phyloP scores from a whole-genome alignment of 2,329 filamentous ascomycete species.

The Cercospora janseana region DNA sequence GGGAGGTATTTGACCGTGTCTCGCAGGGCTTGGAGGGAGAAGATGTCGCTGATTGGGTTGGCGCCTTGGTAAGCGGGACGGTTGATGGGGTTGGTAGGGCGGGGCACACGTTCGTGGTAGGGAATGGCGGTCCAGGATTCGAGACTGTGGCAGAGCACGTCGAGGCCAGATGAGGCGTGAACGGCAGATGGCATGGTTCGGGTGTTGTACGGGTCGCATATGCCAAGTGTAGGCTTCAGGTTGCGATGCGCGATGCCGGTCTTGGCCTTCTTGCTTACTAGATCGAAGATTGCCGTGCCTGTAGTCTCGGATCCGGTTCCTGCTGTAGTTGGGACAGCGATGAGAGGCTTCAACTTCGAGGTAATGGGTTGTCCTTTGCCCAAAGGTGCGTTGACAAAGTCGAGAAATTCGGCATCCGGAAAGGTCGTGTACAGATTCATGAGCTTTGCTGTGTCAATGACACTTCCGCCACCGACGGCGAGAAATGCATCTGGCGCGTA shows the following conservation, averaged over 20 bases:
- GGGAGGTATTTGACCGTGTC: conserved; percentile 90
- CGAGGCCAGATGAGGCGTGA: conserved; percentile 84
- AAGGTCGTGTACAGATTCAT: conserved; percentile 96
- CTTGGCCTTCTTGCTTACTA: conserved; percentile 85
- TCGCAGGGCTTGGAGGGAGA: conserved; percentile 80
- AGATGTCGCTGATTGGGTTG: conserved; percentile 97
- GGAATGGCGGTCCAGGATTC: conserved; percentile 99
- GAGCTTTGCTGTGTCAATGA: conserved; percentile 96
- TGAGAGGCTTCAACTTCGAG: conserved; percentile 68
- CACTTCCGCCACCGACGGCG: conserved; percentile 86
- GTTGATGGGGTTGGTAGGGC: conserved; percentile 84
- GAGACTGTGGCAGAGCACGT: conserved; percentile 91
- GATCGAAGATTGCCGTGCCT: conserved; percentile 95
- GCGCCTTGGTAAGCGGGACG: conserved; percentile 94
- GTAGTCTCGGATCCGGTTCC: conserved; percentile 93
- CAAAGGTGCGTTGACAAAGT: conserved; percentile 95
- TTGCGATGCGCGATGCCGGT: conserved; percentile 94
- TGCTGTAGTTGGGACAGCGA: conserved; percentile 81
- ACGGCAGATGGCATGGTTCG: conserved; percentile 94
- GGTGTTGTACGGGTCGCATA: conserved; percentile 84
- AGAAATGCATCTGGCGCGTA: conserved; percentile 84
- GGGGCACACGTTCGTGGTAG: conserved; percentile 77
- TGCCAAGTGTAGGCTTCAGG: conserved; percentile 90
- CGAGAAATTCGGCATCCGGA: conserved; percentile 88
- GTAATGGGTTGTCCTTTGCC: conserved; percentile 78